Conservation (phyloP, 2,329 filamentous ascomycete genomes). For the Neofusicoccum laricinum region DNA sequence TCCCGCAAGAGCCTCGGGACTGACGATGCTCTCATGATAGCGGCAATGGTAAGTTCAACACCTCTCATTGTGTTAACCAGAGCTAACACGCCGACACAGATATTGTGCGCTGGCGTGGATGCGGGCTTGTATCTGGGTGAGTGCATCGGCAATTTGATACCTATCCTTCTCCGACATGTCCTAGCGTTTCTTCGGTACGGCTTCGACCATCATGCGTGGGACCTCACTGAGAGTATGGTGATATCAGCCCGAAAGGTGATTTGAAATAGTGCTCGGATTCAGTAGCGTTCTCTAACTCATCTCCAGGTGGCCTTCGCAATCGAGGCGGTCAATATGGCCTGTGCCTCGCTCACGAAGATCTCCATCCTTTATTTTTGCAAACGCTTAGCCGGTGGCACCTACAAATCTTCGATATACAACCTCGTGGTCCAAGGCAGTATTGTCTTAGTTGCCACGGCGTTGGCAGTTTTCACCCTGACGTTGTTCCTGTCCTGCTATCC, state of each 20-base stretch:
- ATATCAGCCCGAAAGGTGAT: background rate
- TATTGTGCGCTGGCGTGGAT: background rate
- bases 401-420: conserved; percentile 32
- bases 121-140: background rate
- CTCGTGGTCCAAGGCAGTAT: conserved; percentile 38
- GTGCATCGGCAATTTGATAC: background rate
- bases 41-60: background rate
- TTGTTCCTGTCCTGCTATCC: conserved; percentile 39
- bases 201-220: conserved; percentile 13
- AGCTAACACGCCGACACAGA: background rate
- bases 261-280: too few species aligned
- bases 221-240: background rate
- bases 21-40: background rate
- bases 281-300: background rate
- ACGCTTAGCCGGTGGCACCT: conserved; percentile 35
- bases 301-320: conserved; percentile 22
- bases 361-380: conserved; percentile 43
- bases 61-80: background rate
- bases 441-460: conserved; percentile 37
- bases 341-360: conserved; percentile 30
- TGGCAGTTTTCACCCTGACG: conserved; percentile 35
- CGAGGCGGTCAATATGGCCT: conserved; percentile 26
- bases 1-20: background rate
- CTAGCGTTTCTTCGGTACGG: background rate
- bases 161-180: background rate